These are phyloP conservation scores for Amylostereum chailletii DNA, from an alignment of 1,284 basidiomycete species.

Conservation along the genomic window DNA sequence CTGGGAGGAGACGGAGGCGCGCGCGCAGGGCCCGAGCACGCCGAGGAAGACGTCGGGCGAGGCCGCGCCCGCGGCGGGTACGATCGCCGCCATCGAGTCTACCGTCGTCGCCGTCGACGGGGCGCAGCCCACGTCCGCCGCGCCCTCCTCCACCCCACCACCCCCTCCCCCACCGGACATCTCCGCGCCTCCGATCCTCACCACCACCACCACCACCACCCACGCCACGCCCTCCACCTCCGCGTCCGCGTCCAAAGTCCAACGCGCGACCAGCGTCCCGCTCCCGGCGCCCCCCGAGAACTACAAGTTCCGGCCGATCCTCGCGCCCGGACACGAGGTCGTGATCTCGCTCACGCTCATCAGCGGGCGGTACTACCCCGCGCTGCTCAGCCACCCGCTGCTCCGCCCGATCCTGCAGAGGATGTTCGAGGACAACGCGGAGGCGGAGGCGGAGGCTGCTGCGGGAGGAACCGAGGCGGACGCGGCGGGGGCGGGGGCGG, in stretches of 20 bases:
- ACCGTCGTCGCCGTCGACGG: constrained; percentile 14
- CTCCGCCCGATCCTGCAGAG: constrained; percentile 31
- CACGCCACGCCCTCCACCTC: constrained; percentile 10
- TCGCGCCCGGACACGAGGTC: constrained; percentile 52
- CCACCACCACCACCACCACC: no score
- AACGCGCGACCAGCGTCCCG: constrained; percentile 12
- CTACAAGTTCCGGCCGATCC: constrained; percentile 61
- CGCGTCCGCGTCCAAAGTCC: constrained; percentile 6
- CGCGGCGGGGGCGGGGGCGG: constrained; percentile 2
- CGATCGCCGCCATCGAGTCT: constrained; percentile 21
- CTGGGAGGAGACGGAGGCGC: constrained; percentile 38
- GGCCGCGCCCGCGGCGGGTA: constrained; percentile 22
- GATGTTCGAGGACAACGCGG: constrained; percentile 19
- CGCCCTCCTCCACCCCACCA: neutral
- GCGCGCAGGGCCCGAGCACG: constrained; percentile 1
- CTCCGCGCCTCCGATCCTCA: no score
- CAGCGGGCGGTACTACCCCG: constrained; percentile 68
- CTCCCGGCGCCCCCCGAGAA: constrained; percentile 55
- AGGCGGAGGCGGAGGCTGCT: no score
- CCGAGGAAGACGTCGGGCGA: constrained; percentile 13
- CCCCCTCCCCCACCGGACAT: neutral
- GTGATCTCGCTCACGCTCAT: constrained; percentile 58
- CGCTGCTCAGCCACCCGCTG: constrained; percentile 52
- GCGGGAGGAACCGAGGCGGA: no score
- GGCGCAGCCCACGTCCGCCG: constrained; percentile 9